Evolutionary conservation across 768 basidiomycete species (phyloP).

Genomic region (Kwoniella sp.): DNA sequence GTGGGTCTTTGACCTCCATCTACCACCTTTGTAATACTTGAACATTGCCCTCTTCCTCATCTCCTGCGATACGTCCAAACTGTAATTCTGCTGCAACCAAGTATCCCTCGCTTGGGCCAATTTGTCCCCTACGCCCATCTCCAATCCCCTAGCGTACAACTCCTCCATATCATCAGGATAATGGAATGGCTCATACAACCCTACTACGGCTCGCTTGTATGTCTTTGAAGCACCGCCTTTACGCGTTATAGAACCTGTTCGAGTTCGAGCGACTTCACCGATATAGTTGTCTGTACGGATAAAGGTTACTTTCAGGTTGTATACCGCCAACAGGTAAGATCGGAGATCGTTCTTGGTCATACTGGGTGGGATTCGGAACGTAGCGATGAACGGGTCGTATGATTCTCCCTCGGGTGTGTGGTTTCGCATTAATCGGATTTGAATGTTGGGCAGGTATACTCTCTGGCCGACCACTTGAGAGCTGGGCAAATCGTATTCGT

Average conservation of each 20-base stretch:
- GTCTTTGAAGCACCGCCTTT: slow-evolving; percentile 56
- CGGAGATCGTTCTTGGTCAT: slow-evolving; percentile 91
- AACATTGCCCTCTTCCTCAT: slow-evolving; percentile 53
- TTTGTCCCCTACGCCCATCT: slow-evolving; percentile 55
- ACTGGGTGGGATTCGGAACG: slow-evolving; percentile 82
- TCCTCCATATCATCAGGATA: slow-evolving; percentile 81
- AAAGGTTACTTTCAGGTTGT: slow-evolving; percentile 85
- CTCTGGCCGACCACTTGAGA: slow-evolving; percentile 67
- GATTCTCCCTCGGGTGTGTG: slow-evolving; percentile 71
- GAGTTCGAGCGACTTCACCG: slow-evolving; percentile 60
- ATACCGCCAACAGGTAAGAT: slow-evolving; percentile 78
- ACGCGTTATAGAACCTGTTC: slow-evolving; percentile 25
- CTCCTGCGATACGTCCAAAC: slow-evolving; percentile 57
- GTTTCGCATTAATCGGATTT: slow-evolving; percentile 82
- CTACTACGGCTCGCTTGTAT: slow-evolving; percentile 90
- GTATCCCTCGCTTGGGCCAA: slow-evolving; percentile 39
- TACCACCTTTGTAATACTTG: slow-evolving; percentile 49
- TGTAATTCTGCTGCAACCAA: slow-evolving; percentile 68
- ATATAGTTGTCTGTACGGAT: slow-evolving; percentile 93
- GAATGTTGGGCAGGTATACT: slow-evolving; percentile 85
- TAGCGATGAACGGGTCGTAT: slow-evolving; percentile 93
- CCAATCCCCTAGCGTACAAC: slow-evolving; percentile 65
- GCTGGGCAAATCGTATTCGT: slow-evolving; percentile 1
- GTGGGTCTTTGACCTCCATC: slow-evolving; percentile 44
- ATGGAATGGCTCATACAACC: slow-evolving; percentile 89